Evolutionary conservation across 768 basidiomycete genomes (phyloP).

Genomic region (Suillus occidentalis): DNA sequence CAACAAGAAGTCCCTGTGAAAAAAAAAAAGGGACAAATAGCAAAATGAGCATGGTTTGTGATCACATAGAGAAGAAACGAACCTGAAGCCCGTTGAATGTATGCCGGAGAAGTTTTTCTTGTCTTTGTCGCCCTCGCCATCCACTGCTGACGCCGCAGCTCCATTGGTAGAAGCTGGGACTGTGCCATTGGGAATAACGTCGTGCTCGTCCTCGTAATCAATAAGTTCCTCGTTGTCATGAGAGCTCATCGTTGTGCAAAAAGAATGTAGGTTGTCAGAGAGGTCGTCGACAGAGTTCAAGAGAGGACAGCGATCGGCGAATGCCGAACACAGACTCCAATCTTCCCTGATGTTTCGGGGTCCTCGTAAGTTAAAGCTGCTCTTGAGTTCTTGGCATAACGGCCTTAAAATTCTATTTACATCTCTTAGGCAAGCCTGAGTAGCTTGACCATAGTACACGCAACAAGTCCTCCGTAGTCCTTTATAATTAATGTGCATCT

Average conservation of each 20-base stretch:
- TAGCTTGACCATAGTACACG: not conserved
- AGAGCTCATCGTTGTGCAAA: conserved; percentile 59
- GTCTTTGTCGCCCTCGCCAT: conserved; percentile 68
- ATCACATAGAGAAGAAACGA: conserved; percentile 19
- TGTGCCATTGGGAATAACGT: conserved; percentile 64
- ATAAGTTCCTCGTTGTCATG: conserved; percentile 91
- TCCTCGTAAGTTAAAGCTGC: not conserved
- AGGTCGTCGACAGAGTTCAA: conserved; percentile 27
- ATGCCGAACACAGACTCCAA: not conserved
- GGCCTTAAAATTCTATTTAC: not conserved
- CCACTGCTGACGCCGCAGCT: conserved; percentile 44
- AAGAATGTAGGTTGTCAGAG: conserved; percentile 25
- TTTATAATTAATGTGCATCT: not conserved
- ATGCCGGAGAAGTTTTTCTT: conserved; percentile 99
- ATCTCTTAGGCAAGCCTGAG: not conserved
- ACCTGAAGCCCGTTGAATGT: conserved; percentile 99
- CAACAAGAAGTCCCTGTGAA: conserved; percentile 89
- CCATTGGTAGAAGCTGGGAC: conserved; percentile 48
- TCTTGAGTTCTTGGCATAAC: not conserved
- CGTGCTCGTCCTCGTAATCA: conserved; percentile 92
- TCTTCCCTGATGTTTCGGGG: not conserved
- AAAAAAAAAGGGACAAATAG: conserved; percentile 9
- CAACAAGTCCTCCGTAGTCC: not conserved
- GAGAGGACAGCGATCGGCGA: not conserved
- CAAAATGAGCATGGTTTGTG: not conserved